Percentiles rank a stretch among this genome's conserved stretches.
phyloP scores from a whole-genome alignment of 108 stramenopile species.

The Seminavis robusta region DNA sequence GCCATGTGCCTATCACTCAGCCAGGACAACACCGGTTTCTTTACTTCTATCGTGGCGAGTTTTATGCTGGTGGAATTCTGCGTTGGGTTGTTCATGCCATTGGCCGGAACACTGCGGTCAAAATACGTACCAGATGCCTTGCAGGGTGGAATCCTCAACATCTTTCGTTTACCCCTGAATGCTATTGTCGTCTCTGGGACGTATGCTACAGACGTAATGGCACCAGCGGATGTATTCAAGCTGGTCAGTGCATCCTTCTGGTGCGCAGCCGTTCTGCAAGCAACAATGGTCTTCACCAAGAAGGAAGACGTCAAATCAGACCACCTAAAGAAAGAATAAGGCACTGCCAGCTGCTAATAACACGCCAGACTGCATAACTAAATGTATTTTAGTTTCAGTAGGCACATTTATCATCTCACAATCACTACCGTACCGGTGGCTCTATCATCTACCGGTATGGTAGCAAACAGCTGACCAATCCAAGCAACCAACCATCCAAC shows the following conservation, averaged over 20 bases:
- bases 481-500: too few relatives aligned
- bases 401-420: too few relatives aligned
- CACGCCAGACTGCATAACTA: too few relatives aligned
- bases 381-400: too few relatives aligned
- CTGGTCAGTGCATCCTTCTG: conserved; percentile 73
- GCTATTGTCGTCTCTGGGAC: conserved; percentile 91
- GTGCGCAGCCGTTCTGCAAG: conserved; percentile 64
- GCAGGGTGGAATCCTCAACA: conserved; percentile 90
- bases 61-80: conserved; percentile 88
- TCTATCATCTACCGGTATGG: too few relatives aligned
- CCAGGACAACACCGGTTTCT: not conserved
- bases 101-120: conserved; percentile 87
- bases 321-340: not conserved
- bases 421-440: too few relatives aligned
- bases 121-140: conserved; percentile 90
- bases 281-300: conserved; percentile 44
- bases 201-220: conserved; percentile 78
- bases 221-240: conserved; percentile 57
- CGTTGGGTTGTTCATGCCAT: conserved; percentile 91
- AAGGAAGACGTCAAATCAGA: not conserved
- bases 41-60: conserved; percentile 46
- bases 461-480: too few relatives aligned
- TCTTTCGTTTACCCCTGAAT: conserved; percentile 94
- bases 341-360: too few relatives aligned
- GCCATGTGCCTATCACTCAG: conserved; percentile 44